Base-by-base conservation (phyloP, 2,329 filamentous ascomycete genomes). In the Aureobasidium sp. region DNA sequence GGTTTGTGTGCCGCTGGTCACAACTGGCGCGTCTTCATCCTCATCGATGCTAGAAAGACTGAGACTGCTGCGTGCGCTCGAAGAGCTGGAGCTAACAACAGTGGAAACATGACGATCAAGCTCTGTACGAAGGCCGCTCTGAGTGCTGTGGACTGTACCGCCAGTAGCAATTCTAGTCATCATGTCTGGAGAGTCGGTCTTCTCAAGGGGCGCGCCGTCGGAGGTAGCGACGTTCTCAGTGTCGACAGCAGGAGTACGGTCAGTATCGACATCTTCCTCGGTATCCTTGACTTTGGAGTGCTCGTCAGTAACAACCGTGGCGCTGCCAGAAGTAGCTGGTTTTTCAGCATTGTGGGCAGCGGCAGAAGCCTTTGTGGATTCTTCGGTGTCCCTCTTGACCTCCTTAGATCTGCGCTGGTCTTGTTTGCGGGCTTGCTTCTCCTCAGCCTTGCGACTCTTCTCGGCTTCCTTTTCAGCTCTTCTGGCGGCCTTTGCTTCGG, bases 391-490 rank as follows among this genome's bases (percentile, higher is more conserved):
- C 59, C 65, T 66, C 50, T 70, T 68, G 33, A 69, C 67, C 47
- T 77, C 73, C 58, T 72, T 74, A 1, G 77, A 77, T 61, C 77
- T 84, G 27, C 78, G 80, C 70, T 82, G 84, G 60, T 84, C 80
- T 61, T 81, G 79, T 64, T 81, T 73, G n/a, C 63, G 64, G 11
- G 71, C 22, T 2, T 69, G 77, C 68, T 82, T 85, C 65, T 84
- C 79, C 65, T 84, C 82, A 1, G 77, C 76, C 66, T 78, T 82
- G 47, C 75, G 77, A 2, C 78, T 75, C 68, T 81, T 79, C 57
- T 77, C 77, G 2, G 74, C 68, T 42, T 74, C 72, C 61, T 74
- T 76, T 35, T 74, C 72, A 40, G 71, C 67, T 56, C 69, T 74
- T 14, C 68, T 71, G 6, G 71, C 69, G 22, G 68, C 67, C 53